These are phyloP conservation scores for Phyllosticta capitalensis DNA, from an alignment of 2,329 filamentous ascomycete genomes.

Conservation along the genomic window DNA sequence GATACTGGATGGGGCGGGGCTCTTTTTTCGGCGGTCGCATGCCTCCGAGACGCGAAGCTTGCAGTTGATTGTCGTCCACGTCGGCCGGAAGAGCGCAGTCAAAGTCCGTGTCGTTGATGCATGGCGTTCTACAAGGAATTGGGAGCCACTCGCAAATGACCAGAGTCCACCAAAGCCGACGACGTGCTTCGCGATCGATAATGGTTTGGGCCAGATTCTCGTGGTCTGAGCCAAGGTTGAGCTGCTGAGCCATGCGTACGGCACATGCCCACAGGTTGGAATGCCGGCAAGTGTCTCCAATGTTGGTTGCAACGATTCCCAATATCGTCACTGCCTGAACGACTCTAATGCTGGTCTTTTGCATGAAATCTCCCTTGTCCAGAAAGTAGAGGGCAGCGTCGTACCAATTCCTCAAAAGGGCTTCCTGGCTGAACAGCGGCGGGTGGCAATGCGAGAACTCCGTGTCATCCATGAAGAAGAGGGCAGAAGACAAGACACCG, in stretches of 20 bases:
- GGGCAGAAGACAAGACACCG: constrained; percentile 11
- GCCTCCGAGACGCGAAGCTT: neutral
- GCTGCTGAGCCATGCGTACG: constrained; percentile 12
- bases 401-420: constrained; percentile 12
- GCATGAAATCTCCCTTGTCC: constrained; percentile 13
- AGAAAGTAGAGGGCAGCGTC: constrained; percentile 12
- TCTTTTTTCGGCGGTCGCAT: neutral
- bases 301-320: constrained; percentile 12
- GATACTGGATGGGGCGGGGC: constrained; percentile 13
- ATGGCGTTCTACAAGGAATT: constrained; percentile 11
- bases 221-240: constrained; percentile 11
- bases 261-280: constrained; percentile 13
- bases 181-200: constrained; percentile 11
- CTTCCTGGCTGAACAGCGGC: neutral
- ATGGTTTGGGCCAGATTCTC: constrained; percentile 5
- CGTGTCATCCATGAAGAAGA: constrained; percentile 11
- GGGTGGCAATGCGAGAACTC: constrained; percentile 10
- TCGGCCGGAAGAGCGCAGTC: constrained; percentile 12
- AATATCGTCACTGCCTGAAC: constrained; percentile 11
- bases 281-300: constrained; percentile 14
- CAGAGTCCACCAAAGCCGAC: constrained; percentile 14
- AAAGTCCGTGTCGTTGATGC: constrained; percentile 13
- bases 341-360: constrained; percentile 6
- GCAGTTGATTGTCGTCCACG: constrained; percentile 11
- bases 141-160: constrained; percentile 14